These are phyloP conservation scores for Psophocarpus tetragonolobus DNA, from an alignment of 306 rosid species.

Conservation along the genomic window DNA sequence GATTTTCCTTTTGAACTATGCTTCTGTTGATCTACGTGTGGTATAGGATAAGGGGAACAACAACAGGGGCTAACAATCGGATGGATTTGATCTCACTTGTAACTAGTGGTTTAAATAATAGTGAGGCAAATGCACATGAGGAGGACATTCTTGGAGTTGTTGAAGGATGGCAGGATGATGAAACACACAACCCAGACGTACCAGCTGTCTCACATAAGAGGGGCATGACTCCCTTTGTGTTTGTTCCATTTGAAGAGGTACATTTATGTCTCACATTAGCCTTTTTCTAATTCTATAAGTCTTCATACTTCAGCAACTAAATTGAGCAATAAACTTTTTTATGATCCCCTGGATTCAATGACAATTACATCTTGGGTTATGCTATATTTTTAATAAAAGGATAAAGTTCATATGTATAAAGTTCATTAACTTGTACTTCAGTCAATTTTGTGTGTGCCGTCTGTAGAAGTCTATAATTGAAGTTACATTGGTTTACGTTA, in stretches of 20 bases:
- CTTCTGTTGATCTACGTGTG: conserved; percentile 24
- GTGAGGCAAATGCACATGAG: conserved; percentile 59
- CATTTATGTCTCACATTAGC: background rate
- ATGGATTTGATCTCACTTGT: conserved; percentile 94
- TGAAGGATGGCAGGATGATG: conserved; percentile 93
- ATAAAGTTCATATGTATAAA: background rate
- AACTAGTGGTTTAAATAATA: conserved; percentile 74
- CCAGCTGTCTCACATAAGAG: conserved; percentile 89
- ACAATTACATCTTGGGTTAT: background rate
- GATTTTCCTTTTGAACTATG: conserved; percentile 20
- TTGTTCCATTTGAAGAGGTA: conserved; percentile 91
- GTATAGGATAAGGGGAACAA: conserved; percentile 80
- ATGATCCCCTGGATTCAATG: background rate
- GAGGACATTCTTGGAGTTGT: conserved; percentile 89
- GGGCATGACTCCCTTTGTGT: conserved; percentile 87
- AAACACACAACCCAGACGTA: conserved; percentile 95
- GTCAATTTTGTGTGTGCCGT: background rate
- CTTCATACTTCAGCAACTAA: conserved; percentile 10
- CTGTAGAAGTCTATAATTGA: background rate
- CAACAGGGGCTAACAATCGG: conserved; percentile 80
- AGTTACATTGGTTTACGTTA: background rate
- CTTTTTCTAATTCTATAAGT: background rate
- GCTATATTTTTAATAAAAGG: background rate
- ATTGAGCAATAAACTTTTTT: conserved; percentile 5
- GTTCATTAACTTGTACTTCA: background rate